Evolutionary conservation across 176 grass and related monocot species (phyloP), one percentile per base, ranked within the genome.

Genomic region (Oryza punctata): DNA sequence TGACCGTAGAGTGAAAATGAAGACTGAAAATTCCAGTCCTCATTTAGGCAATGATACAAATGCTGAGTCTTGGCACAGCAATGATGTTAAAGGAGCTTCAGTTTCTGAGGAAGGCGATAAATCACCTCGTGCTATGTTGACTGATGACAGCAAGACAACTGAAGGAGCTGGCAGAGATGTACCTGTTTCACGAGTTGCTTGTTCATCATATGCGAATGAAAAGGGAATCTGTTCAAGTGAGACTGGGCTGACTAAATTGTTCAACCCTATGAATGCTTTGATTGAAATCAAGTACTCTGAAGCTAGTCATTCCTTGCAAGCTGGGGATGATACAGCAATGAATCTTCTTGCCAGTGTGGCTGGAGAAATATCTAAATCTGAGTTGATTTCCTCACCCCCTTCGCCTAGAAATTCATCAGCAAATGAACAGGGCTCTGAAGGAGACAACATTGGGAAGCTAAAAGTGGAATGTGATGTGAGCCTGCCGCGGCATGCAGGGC

Each of bases 301-400:
- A 75, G 79, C 83, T 67, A 78, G 78, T 81, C 78, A 74, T 72
- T 78, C 89, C 3, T 84, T 92, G 80, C 84, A 50, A 45, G 77
- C 82, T 84, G 96, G 89, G 32, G 96, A 93, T 64, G 96, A 98
- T 84, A 88, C 86, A 0, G 93, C 90, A 8, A 98, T 95, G 89
- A 93, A 98, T 95, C 89, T 98, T 81, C 96, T 98, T 78, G 92
- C 96, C 40, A 98, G 89, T 86, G 96, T 98, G 2, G 96, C 96
- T 79, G 96, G 91, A 26, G 91, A 95, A 81, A 90, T 98, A 76
- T 95, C 90, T 59, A 89, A 95, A 81, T 95, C 91, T 70, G 87
- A 93, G 73, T 82, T 91, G 52, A 84, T 85, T 75, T 82, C 91
- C 13, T 86, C 89, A 74, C 69, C 74, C 70, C 35, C 28, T 38